Conservation (phyloP, 1,284 basidiomycete species). For the Leccinum pallidistipes region DNA sequence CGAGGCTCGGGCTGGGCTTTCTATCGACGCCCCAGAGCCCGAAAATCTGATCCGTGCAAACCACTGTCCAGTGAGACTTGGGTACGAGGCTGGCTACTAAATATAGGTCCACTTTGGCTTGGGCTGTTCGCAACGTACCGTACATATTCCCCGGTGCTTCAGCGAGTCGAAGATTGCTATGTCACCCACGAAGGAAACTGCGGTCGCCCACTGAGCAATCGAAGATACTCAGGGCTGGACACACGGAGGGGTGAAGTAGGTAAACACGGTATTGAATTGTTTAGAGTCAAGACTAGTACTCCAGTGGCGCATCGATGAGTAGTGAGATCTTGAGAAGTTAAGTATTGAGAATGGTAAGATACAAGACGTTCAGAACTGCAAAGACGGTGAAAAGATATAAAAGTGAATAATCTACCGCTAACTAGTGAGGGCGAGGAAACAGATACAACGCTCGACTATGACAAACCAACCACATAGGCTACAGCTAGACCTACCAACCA, state of each 20-base stretch:
- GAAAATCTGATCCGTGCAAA: too few species aligned
- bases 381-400: constrained; percentile 18
- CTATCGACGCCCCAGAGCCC: too few species aligned
- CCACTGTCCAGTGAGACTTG: too few species aligned
- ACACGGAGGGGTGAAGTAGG: neutral
- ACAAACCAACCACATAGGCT: neutral
- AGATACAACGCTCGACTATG: too few species aligned
- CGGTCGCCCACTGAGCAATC: neutral
- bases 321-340: neutral
- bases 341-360: constrained; percentile 9
- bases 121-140: too few species aligned
- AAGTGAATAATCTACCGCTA: constrained; percentile 31
- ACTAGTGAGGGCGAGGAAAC: neutral
- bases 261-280: neutral
- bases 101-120: too few species aligned
- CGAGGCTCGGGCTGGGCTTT: too few species aligned
- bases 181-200: neutral
- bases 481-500: constrained; percentile 4
- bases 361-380: constrained; percentile 11
- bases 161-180: neutral
- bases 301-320: neutral
- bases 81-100: too few species aligned
- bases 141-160: too few species aligned
- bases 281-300: neutral
- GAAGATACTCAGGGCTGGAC: neutral